Percentiles rank a stretch among this genome's conserved stretches.
These are phyloP conservation scores for Chenopodium berlandieri DNA, from an alignment of 148 eudicot species.

Conservation along the genomic window DNA sequence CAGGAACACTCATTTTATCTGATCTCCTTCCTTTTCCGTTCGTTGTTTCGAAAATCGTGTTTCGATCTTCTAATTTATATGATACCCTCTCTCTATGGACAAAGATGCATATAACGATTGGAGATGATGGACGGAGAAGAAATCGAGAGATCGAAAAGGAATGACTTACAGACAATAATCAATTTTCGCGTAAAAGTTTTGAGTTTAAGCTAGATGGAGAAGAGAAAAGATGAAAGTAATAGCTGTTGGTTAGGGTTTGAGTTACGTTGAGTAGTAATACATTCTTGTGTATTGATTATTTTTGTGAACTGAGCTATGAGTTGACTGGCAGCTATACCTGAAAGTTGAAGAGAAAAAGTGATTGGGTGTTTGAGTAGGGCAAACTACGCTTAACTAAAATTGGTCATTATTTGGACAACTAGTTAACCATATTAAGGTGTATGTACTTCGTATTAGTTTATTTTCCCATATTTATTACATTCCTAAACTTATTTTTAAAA, in stretches of 20 bases:
- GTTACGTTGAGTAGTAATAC: not conserved
- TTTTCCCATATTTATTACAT: no score
- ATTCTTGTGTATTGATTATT: no score
- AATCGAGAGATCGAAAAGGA: no score
- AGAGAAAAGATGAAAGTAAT: not conserved
- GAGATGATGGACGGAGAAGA: no score
- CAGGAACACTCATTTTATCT: constrained; percentile 31
- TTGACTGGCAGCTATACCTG: constrained; percentile 28
- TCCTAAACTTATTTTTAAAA: no score
- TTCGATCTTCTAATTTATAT: not conserved
- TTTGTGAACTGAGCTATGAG: not conserved
- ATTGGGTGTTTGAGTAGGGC: not conserved
- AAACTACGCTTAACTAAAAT: not conserved
- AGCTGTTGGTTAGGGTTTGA: not conserved
- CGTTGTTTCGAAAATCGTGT: not conserved
- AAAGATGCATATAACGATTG: no score
- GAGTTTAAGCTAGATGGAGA: not conserved
- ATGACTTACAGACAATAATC: no score
- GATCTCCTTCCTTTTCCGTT: not conserved
- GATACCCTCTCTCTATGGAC: no score
- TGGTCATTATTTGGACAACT: no score
- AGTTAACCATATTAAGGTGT: no score
- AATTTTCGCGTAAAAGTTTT: not conserved
- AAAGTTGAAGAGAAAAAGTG: not conserved
- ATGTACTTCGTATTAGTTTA: no score